A percentile compares a stretch with the other conserved stretches of the same genome.
Conservation (phyloP, 1,284 basidiomycete species). For the Ceratobasidium sp. region DNA sequence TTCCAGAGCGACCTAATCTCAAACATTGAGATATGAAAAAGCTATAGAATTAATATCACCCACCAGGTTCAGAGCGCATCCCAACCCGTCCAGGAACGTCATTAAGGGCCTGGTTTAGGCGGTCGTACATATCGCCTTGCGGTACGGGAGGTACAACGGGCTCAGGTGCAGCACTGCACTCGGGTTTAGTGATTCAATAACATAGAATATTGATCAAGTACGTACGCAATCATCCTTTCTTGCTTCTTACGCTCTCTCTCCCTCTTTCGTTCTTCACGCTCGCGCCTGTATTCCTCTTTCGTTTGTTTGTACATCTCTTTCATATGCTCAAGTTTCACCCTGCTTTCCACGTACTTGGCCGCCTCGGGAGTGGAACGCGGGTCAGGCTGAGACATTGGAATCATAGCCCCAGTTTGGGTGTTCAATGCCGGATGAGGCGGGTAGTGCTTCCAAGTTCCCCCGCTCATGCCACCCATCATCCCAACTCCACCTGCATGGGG, state of each 20-base stretch:
- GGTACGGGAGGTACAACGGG: not conserved
- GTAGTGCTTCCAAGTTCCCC: constrained; percentile 1
- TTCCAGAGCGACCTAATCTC: constrained; percentile 2
- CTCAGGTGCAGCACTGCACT: not conserved
- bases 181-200: not conserved
- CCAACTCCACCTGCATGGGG: not conserved
- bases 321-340: constrained; percentile 31
- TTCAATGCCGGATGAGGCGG: constrained; percentile 19
- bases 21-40: not conserved
- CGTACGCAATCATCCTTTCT: constrained; percentile 7
- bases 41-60: not conserved
- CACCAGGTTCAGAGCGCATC: not conserved
- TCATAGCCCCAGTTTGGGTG: constrained; percentile 22
- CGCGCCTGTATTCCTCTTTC: constrained; percentile 35
- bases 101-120: constrained; percentile 15
- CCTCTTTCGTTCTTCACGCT: constrained; percentile 28
- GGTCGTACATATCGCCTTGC: constrained; percentile 32
- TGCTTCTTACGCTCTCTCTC: constrained; percentile 17
- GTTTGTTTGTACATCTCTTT: constrained; percentile 38
- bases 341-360: constrained; percentile 31
- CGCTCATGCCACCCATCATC: not conserved
- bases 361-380: constrained; percentile 2
- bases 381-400: not conserved
- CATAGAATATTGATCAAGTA: not conserved
- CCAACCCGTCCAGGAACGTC: constrained; percentile 17